Evolutionary conservation across 139 green algal species (phyloP).

Genomic region (Mychonastes homosphaera): DNA sequence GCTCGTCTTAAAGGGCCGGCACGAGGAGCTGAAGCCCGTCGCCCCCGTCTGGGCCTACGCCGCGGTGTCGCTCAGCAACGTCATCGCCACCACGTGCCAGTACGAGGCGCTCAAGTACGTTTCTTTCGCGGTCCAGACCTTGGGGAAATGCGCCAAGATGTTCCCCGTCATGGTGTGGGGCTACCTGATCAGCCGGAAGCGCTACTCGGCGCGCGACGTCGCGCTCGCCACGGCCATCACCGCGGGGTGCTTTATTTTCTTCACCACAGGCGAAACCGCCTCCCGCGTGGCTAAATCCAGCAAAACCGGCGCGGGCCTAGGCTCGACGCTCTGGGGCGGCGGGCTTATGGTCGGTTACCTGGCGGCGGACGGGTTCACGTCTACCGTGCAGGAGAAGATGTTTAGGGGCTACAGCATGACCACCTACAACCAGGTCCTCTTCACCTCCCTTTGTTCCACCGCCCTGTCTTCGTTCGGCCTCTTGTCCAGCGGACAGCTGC

Average conservation of each 20-base stretch:
- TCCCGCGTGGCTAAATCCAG: conserved; percentile 15
- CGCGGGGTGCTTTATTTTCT: conserved; percentile 77
- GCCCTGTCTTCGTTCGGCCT: conserved; percentile 32
- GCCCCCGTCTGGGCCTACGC: conserved; percentile 69
- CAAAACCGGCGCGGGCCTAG: too few species aligned
- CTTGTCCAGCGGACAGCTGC: too few species aligned
- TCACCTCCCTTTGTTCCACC: conserved; percentile 56
- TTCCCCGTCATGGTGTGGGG: conserved; percentile 98
- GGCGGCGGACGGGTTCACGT: conserved; percentile 94
- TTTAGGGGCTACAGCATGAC: conserved; percentile 94
- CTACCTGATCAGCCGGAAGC: conserved; percentile 77
- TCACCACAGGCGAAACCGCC: conserved; percentile 33
- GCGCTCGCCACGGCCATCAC: conserved; percentile 64
- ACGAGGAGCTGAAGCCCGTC: conserved; percentile 43
- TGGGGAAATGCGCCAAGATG: conserved; percentile 91
- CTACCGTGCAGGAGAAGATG: conserved; percentile 84
- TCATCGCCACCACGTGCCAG: conserved; percentile 93
- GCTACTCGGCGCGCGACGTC: conserved; percentile 75
- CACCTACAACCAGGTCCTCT: conserved; percentile 87
- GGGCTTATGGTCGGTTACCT: conserved; percentile 91
- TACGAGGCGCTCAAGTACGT: conserved; percentile 98
- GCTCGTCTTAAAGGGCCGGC: conserved; percentile 40
- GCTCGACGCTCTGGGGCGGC: conserved; percentile 59
- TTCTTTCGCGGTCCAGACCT: conserved; percentile 88
- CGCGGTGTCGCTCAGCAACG: conserved; percentile 79